Evolutionary conservation across 2,329 filamentous ascomycete species (phyloP).

Genomic region (Arthroderma uncinatum): DNA sequence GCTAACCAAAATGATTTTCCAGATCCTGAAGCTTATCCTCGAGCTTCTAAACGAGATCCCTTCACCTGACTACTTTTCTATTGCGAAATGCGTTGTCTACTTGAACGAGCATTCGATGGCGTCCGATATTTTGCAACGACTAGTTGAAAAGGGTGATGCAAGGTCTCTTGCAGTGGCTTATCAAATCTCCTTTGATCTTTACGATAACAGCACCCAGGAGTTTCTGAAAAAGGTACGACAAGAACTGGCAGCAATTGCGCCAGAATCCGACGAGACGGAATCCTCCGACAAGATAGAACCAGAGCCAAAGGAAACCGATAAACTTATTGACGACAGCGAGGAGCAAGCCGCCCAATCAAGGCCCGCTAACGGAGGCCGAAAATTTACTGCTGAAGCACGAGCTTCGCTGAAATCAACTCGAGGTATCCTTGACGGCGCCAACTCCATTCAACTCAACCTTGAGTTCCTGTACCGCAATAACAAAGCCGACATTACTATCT

Average conservation of each 20-base stretch:
- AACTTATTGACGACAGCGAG: constrained; percentile 32
- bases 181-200: constrained; percentile 95
- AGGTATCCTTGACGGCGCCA: constrained; percentile 68
- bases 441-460: constrained; percentile 86
- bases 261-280: constrained; percentile 29
- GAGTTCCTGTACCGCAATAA: constrained; percentile 96
- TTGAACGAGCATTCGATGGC: constrained; percentile 86
- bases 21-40: constrained; percentile 86
- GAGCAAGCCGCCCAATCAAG: constrained; percentile 34
- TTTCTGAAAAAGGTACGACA: constrained; percentile 84
- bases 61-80: constrained; percentile 91
- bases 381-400: constrained; percentile 39
- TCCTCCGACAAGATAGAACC: constrained; percentile 43
- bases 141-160: constrained; percentile 68
- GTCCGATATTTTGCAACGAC: constrained; percentile 67
- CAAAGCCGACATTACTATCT: constrained; percentile 76
- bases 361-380: constrained; percentile 37
- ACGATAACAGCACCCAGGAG: constrained; percentile 97
- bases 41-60: constrained; percentile 88
- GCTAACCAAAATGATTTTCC: not conserved
- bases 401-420: constrained; percentile 48
- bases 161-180: constrained; percentile 78
- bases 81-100: constrained; percentile 95
- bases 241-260: constrained; percentile 52
- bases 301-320: constrained; percentile 44